These are phyloP conservation scores for Gymnopilus dilepis DNA, from an alignment of 768 basidiomycete species.

Conservation along the genomic window DNA sequence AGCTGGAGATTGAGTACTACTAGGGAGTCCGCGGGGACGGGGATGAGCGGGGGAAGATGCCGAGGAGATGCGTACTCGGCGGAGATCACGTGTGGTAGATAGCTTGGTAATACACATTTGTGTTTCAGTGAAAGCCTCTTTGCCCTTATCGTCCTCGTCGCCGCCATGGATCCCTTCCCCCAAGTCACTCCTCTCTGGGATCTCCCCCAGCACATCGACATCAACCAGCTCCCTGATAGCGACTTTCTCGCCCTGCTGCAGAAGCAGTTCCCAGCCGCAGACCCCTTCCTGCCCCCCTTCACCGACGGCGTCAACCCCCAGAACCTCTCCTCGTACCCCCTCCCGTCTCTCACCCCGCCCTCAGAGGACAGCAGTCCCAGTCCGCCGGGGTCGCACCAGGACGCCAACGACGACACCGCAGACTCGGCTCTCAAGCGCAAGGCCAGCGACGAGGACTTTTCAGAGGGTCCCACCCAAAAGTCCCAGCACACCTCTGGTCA, in stretches of 20 bases:
- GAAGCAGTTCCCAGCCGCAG: constrained; percentile 64
- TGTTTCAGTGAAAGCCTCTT: not conserved
- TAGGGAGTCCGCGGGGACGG: not conserved
- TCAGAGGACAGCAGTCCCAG: constrained; percentile 84
- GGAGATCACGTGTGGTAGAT: constrained; percentile 15
- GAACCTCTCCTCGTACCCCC: constrained; percentile 53
- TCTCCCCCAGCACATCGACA: constrained; percentile 58
- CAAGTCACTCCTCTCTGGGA: constrained; percentile 68
- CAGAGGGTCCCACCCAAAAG: constrained; percentile 72
- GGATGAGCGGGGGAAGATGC: not conserved
- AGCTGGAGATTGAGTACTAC: constrained; percentile 98
- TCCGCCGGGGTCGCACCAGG: constrained; percentile 58
- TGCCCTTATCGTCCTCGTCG: constrained; percentile 15
- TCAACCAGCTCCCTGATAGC: constrained; percentile 72
- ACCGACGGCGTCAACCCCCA: constrained; percentile 63
- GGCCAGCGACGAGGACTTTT: constrained; percentile 67
- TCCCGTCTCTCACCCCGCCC: constrained; percentile 61
- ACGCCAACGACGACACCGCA: constrained; percentile 42
- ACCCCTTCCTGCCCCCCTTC: constrained; percentile 29
- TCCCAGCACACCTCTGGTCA: constrained; percentile 63
- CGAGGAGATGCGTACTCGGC: constrained; percentile 11
- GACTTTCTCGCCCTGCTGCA: constrained; percentile 80
- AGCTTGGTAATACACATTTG: constrained; percentile 23
- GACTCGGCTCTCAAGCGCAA: constrained; percentile 75
- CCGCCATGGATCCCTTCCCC: constrained; percentile 55